These are phyloP conservation scores for Raddia guianensis DNA, from an alignment of 176 grass and related monocot species.

Conservation along the genomic window DNA sequence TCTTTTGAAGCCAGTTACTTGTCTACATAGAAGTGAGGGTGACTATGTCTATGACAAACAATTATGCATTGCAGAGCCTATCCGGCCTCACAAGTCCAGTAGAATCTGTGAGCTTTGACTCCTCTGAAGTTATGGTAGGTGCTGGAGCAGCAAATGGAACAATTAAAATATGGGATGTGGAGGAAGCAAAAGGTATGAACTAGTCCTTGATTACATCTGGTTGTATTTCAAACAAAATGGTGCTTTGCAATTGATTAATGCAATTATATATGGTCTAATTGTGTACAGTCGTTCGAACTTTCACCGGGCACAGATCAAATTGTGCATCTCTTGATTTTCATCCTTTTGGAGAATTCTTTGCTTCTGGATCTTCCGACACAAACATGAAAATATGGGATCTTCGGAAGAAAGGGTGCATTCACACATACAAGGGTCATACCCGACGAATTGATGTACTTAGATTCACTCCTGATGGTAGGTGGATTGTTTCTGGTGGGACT, in stretches of 20 bases:
- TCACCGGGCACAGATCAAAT: conserved; percentile 91
- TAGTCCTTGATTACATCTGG: neutral
- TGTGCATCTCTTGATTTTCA: conserved; percentile 89
- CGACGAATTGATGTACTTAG: conserved; percentile 72
- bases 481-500: conserved; percentile 88
- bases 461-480: conserved; percentile 90
- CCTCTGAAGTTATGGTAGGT: conserved; percentile 74
- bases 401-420: conserved; percentile 86
- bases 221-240: conserved; percentile 8
- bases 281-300: conserved; percentile 68
- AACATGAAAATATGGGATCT: conserved; percentile 98
- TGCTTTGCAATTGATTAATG: conserved; percentile 14
- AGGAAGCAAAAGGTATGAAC: conserved; percentile 75
- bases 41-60: neutral
- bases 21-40: conserved; percentile 35
- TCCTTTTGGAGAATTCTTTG: conserved; percentile 94
- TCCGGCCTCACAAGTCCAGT: conserved; percentile 85
- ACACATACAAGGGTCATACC: conserved; percentile 94
- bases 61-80: conserved; percentile 56
- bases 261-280: conserved; percentile 23
- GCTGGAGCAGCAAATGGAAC: conserved; percentile 80
- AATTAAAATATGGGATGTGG: conserved; percentile 91
- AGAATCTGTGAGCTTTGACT: conserved; percentile 88
- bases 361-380: conserved; percentile 88
- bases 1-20: neutral